A percentile compares a stretch with the other conserved stretches of the same genome.
Evolutionary conservation across 306 rosid genomes (phyloP).

Genomic region (Casuarina equisetifolia): DNA sequence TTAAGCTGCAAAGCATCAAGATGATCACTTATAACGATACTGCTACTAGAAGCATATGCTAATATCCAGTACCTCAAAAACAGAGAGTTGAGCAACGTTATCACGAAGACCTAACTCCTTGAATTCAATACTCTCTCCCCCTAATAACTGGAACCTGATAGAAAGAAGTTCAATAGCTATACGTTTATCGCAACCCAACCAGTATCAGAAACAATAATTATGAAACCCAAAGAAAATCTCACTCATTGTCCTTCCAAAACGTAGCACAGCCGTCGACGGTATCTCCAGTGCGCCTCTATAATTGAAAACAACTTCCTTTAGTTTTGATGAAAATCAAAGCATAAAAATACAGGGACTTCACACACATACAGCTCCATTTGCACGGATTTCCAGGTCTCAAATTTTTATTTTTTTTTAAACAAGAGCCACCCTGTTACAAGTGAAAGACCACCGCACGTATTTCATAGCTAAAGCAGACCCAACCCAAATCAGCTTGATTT

Average conservation of each 20-base stretch:
- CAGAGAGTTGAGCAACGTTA: slow-evolving; percentile 84
- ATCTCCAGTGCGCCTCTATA: slow-evolving; percentile 88
- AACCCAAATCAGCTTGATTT: slow-evolving; percentile 1
- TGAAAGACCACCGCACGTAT: not conserved
- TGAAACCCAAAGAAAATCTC: slow-evolving; percentile 9
- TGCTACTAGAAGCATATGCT: slow-evolving; percentile 18
- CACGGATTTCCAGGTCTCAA: slow-evolving; percentile 32
- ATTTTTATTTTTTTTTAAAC: not conserved
- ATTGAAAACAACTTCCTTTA: slow-evolving; percentile 19
- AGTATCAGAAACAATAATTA: slow-evolving; percentile 13
- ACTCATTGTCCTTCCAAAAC: slow-evolving; percentile 87
- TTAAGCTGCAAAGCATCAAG: slow-evolving; percentile 43
- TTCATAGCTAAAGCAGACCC: not conserved
- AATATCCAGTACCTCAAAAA: slow-evolving; percentile 67
- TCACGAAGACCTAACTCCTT: slow-evolving; percentile 75
- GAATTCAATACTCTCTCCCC: slow-evolving; percentile 66
- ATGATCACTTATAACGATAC: slow-evolving; percentile 2
- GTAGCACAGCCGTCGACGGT: slow-evolving; percentile 75
- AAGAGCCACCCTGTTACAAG: not conserved
- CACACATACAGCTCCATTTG: slow-evolving; percentile 22
- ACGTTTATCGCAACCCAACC: slow-evolving; percentile 23
- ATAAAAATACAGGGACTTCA: not conserved
- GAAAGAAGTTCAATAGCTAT: slow-evolving; percentile 16
- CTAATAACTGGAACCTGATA: slow-evolving; percentile 63
- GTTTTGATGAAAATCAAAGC: not conserved